phyloP scores from a whole-genome alignment of 2,329 filamentous ascomycete species.

The Sclerotinia minor region DNA sequence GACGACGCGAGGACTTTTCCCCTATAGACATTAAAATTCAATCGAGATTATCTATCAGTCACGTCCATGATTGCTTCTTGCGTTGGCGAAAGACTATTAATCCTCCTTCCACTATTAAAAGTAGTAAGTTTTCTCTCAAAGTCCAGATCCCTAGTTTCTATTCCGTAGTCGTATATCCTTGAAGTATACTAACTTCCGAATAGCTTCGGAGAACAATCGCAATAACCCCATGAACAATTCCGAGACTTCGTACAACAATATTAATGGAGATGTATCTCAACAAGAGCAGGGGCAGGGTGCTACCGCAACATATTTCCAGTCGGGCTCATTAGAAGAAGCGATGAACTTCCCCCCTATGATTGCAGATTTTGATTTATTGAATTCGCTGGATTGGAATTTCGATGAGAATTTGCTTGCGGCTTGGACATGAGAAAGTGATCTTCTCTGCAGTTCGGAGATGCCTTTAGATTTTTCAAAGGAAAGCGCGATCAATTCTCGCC shows the following conservation, averaged over 20 bases:
- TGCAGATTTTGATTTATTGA: slow-evolving; percentile 29
- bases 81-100: slow-evolving; percentile 55
- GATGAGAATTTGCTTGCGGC: slow-evolving; percentile 21
- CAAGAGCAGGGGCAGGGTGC: slow-evolving; percentile 3
- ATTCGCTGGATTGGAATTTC: slow-evolving; percentile 32
- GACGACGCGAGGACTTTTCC: slow-evolving; percentile 31
- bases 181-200: neutral
- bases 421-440: slow-evolving; percentile 12
- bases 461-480: neutral
- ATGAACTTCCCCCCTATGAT: slow-evolving; percentile 23
- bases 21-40: slow-evolving; percentile 63
- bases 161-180: neutral
- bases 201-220: neutral
- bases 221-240: slow-evolving; percentile 3
- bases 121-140: neutral
- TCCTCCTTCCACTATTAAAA: slow-evolving; percentile 10
- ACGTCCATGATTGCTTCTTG: slow-evolving; percentile 68
- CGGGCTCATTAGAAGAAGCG: slow-evolving; percentile 16
- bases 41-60: slow-evolving; percentile 66
- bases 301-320: slow-evolving; percentile 18
- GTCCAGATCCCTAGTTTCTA: too few relatives aligned
- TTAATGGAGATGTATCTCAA: slow-evolving; percentile 2
- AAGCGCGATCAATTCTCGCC: neutral
- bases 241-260: neutral
- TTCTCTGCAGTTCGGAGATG: neutral